Evolutionary conservation across 2,329 filamentous ascomycete species (phyloP), one percentile per base, ranked within the genome.

Genomic region (Sarocladium kiliense): DNA sequence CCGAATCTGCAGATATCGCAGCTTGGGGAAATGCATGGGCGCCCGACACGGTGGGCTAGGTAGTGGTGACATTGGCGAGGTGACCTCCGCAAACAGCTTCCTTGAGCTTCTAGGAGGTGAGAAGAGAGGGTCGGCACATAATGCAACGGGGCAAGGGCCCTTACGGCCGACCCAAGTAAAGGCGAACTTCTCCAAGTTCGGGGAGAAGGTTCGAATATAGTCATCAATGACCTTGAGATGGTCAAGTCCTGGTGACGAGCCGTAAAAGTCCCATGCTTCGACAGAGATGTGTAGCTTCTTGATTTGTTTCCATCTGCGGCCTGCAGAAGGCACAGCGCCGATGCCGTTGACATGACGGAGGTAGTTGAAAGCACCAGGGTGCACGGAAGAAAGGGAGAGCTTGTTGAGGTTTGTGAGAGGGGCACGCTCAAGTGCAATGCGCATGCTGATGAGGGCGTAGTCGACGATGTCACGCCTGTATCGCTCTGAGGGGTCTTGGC

Each of bases 401-500:
- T 86, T 86, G 59, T 78, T 75, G 14, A 96, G 79, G 56, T 77
- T 79, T 53, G 74, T 75, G 50, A 94, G 73, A 1, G 85, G 82
- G 10, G 86, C 82, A 54, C 86, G 81, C 73, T 96, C 91, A 27
- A 95, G 73, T 12, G 91, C 87, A 60, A 96, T 91, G 60, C 91
- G 87, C 55, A 96, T 74, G 60, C 89, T 94, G 66, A 95, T 91
- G 58, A 96, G 83, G 3, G 90, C 90, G 66, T 94, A 96, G 76
- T 96, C 91, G 57, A 96, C 89, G 50, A 87, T 84, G 68, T 85
- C 86, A 49, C 89, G 82, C 36, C 90, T 81, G 66, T 91, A 90
- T 44, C 87, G 78, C 67, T 90, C 85, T 36, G 78, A 74, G 16
- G 84, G 75, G 57, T 85, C 77, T 68, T 91, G 87, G 36, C 84